Evolutionary conservation across 2,329 filamentous ascomycete species (phyloP).

Genomic region (Ilyonectria mors-panacis): DNA sequence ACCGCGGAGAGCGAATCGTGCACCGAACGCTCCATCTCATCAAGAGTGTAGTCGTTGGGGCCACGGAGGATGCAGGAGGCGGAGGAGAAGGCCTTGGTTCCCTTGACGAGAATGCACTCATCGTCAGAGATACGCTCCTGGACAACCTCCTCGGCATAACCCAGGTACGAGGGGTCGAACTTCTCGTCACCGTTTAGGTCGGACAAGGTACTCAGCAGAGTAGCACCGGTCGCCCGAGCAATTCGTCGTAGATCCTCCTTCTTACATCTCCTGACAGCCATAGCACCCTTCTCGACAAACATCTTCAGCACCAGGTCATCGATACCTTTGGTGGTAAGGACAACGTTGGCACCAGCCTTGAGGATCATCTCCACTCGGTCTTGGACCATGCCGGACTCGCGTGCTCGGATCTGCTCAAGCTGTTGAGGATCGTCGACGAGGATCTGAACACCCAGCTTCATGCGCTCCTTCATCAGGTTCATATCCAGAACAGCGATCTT

Average conservation of each 20-base stretch:
- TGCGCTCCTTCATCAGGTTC: constrained; percentile 98
- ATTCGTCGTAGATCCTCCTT: constrained; percentile 98
- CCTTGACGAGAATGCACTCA: constrained; percentile 97
- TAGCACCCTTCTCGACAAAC: constrained; percentile 94
- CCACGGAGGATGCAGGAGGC: constrained; percentile 97
- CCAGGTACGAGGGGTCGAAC: constrained; percentile 91
- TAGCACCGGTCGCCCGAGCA: constrained; percentile 95
- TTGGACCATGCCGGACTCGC: constrained; percentile 92
- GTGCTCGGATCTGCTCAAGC: constrained; percentile 94
- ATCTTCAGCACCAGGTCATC: constrained; percentile 95
- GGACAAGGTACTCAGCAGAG: constrained; percentile 91
- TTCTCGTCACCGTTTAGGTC: constrained; percentile 98
- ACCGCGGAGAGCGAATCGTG: constrained; percentile 98
- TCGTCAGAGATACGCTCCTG: constrained; percentile 99
- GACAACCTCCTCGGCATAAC: constrained; percentile 94
- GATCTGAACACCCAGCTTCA: constrained; percentile 99
- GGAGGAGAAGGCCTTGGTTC: constrained; percentile 93
- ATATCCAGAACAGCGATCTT: constrained; percentile 98
- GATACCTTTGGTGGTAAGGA: constrained; percentile 98
- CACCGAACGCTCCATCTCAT: constrained; percentile 99
- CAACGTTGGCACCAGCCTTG: constrained; percentile 95
- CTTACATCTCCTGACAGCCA: constrained; percentile 96
- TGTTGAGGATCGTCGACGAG: constrained; percentile 98
- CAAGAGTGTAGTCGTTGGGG: constrained; percentile 94
- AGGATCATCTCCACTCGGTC: constrained; percentile 98